A percentile compares a stretch with the other conserved stretches of the same genome.
phyloP scores from a whole-genome alignment of 257 asterid species.

The Lantana camara region DNA sequence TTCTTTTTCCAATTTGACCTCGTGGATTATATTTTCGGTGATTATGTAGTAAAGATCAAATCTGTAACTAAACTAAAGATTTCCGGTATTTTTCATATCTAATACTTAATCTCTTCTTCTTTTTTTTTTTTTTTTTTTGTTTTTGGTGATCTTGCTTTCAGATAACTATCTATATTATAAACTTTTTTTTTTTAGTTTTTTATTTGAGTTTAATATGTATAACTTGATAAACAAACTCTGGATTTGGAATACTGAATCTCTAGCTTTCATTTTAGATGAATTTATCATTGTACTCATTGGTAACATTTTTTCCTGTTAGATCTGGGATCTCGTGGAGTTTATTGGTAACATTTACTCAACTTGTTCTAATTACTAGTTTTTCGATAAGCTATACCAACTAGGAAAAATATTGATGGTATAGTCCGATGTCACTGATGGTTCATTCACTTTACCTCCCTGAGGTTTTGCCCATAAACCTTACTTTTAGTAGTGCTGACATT shows the following conservation, averaged over 20 bases:
- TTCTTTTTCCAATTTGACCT: not conserved
- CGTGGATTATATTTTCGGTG: conserved; percentile 1
- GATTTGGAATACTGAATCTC: conserved; percentile 2
- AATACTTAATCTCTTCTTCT: not conserved
- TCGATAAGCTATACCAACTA: not conserved
- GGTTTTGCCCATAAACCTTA: conserved; percentile 2
- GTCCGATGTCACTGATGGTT: conserved; percentile 7
- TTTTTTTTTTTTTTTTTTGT: not conserved
- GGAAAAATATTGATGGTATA: not conserved
- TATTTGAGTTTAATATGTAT: conserved; percentile 4
- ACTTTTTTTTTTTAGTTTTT: conserved; percentile 7
- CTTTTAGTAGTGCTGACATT: conserved; percentile 12
- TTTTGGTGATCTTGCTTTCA: not conserved
- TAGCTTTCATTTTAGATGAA: not conserved
- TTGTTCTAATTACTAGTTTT: not conserved
- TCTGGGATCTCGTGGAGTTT: conserved; percentile 12
- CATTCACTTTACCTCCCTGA: not conserved
- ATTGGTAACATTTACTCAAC: conserved; percentile 4
- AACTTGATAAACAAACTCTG: not conserved
- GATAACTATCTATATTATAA: not conserved
- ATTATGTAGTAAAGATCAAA: not conserved
- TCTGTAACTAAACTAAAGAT: conserved; percentile 12
- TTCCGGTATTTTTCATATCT: not conserved
- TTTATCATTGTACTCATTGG: not conserved
- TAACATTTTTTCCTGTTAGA: conserved; percentile 9